Evolutionary conservation across 108 stramenopile genomes (phyloP), one percentile per base, ranked within the genome.

Genomic region (Cyclotella sp.): DNA sequence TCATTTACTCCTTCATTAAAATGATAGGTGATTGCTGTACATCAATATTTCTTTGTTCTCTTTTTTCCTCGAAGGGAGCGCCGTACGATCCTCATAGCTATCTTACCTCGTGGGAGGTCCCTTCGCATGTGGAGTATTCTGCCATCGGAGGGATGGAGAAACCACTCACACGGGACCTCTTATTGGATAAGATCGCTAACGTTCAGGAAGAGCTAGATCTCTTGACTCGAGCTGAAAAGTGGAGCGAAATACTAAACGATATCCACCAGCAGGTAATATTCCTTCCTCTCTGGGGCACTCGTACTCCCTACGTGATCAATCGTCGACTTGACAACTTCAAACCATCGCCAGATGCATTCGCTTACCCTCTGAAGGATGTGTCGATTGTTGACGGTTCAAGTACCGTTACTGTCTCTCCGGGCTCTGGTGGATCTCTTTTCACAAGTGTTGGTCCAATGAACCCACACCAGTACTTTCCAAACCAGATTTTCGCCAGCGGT

Each of bases 81-180:
- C 86, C 86, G 68, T 90, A 90, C 74, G 89, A 90, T 85, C 89
- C 89, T 44, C 89, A 90, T 62, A 55, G 73, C 41, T 88, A 88
- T 75, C 59, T 86, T 45, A 58, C 80, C 18, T 81, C 79, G 7
- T 88, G 87, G 87, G 79, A 47, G 13, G 64, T 68, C 7, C 85
- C 85, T 24, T 61, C 76, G 42, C 84, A 88, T 46, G 83, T 85
- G 26, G 81, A 88, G 65, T 88, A 88, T 84, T 57, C 76, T 19
- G 85, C 85, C 21, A 73, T 79, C 26, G 69, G 49, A 21, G 72
- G 74, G 44, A 54, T 87, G 18, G 16, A 83, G 51, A 66, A 79
- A 53, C 83, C 85, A 21, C 73, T 86, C 29, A 84, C 85, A 14
- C 83, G 79, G 29, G 89, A 84, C 4, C 24, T 18, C 24, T 53